A percentile compares a stretch with the other conserved stretches of the same genome.
phyloP scores from a whole-genome alignment of 2,329 filamentous ascomycete species.

The Tympanopsis confertula region DNA sequence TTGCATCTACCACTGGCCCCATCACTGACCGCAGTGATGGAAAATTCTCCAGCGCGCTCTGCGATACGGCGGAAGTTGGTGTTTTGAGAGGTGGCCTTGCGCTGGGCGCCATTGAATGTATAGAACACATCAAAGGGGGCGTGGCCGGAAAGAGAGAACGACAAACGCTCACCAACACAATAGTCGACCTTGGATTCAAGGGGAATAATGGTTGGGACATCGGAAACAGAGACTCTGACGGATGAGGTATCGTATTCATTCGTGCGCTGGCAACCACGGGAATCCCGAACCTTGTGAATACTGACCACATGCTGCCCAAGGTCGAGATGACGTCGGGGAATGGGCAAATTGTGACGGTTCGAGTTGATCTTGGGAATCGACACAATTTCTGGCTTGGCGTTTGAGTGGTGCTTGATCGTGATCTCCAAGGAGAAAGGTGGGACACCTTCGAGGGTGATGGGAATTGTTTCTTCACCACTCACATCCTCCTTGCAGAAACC shows the following conservation, averaged over 20 bases:
- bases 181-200: constrained; percentile 77
- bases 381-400: constrained; percentile 67
- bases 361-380: constrained; percentile 68
- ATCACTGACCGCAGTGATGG: constrained; percentile 77
- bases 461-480: constrained; percentile 73
- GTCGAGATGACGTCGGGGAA: constrained; percentile 74
- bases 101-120: constrained; percentile 63
- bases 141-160: constrained; percentile 80
- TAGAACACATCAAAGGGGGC: constrained; percentile 91
- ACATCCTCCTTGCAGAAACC: constrained; percentile 86
- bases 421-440: constrained; percentile 86
- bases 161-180: constrained; percentile 89
- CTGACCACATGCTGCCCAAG: constrained; percentile 82
- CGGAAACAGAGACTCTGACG: constrained; percentile 84
- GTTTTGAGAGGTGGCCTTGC: constrained; percentile 67
- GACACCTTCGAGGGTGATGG: constrained; percentile 70
- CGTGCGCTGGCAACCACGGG: constrained; percentile 72
- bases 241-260: constrained; percentile 60
- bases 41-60: constrained; percentile 79
- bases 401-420: constrained; percentile 83
- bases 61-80: constrained; percentile 89
- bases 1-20: constrained; percentile 80
- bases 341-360: constrained; percentile 65
- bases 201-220: constrained; percentile 81
- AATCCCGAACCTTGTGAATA: constrained; percentile 81